Evolutionary conservation across 306 rosid genomes (phyloP), one percentile per base, ranked within the genome.

Genomic region (Trifolium subterraneum): DNA sequence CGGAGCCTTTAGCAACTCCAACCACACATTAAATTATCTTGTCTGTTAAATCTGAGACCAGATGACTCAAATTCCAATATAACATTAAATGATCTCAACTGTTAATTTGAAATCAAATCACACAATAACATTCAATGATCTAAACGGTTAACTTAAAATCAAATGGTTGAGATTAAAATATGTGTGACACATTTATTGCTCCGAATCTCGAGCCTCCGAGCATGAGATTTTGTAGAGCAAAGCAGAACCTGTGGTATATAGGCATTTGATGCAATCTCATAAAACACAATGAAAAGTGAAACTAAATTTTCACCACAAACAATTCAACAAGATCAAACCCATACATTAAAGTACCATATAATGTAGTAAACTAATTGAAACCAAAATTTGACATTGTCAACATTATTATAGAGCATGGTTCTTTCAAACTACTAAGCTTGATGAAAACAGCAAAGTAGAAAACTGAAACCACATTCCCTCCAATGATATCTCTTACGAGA

Each of bases 401-500:
- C 10, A 52, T 52, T 39, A 23, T 44, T 27, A 58, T 58, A 55
- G 18, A 70, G 54, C 70, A 63, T 71, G 14, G 7, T 63, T 64
- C 70, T 79, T 62, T 33, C 65, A 36, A 61, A 67, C 68, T 71
- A 79, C 47, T 78, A n/a, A 75, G 45, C 68, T 35, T 33, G 15
- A 36, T 64, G 50, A 64, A 60, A 60, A 5, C 33, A 29, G 48
- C 69, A 36, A 25, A 68, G 48, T 25, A 45, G 58, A 41, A 80
- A 67, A 67, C 59, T 79, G 75, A 67, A 36, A 69, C 48, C 10
- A 70, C 52, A 47, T 36, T 54, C 19, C 7, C 10, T 63, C 63
- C 82, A 22, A 71, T 42, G 36, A 50, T 27, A 54, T 67, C 75
- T 77, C 41, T 33, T 22, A 4, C 8, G 79, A 73, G 79, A 56